Conservation (phyloP, 1,284 basidiomycete genomes). For the Pterulicium gracile region DNA sequence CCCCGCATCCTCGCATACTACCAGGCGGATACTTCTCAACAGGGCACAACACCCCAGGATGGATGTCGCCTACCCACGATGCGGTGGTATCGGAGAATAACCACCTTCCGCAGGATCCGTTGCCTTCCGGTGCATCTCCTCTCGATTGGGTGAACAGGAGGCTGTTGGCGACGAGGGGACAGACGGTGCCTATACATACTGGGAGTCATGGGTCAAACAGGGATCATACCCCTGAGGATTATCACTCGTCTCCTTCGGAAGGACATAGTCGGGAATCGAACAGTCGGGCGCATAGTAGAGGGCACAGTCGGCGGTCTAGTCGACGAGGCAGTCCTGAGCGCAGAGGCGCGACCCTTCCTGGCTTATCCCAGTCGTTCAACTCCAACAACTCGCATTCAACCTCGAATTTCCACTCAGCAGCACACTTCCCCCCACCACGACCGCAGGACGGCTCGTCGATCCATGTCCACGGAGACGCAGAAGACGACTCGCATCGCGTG, state of each 20-base stretch:
- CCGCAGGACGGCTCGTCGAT: too few relatives aligned
- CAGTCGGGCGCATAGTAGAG: slow-evolving; percentile 21
- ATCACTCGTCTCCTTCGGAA: too few relatives aligned
- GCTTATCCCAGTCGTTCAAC: too few relatives aligned
- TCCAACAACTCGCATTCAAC: too few relatives aligned
- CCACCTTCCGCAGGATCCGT: slow-evolving; percentile 36
- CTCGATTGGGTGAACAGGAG: slow-evolving; percentile 79
- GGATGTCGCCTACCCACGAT: slow-evolving; percentile 4
- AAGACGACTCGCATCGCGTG: background rate
- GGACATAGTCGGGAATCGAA: slow-evolving; percentile 13
- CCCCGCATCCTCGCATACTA: too few relatives aligned
- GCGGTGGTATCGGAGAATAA: slow-evolving; percentile 16
- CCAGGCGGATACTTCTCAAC: slow-evolving; percentile 19
- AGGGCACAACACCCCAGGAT: background rate
- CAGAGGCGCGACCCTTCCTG: too few relatives aligned
- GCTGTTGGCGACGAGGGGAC: too few relatives aligned
- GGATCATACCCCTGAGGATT: too few relatives aligned
- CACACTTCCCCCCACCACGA: background rate
- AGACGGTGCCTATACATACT: slow-evolving; percentile 16
- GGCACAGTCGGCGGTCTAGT: slow-evolving; percentile 31
- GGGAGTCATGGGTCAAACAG: slow-evolving; percentile 22
- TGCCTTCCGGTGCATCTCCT: slow-evolving; percentile 22
- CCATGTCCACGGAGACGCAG: background rate
- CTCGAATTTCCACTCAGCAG: too few relatives aligned
- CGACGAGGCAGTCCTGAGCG: slow-evolving; percentile 41